Conservation (phyloP, 1,284 basidiomycete species). For the Trichosporon inkin region DNA sequence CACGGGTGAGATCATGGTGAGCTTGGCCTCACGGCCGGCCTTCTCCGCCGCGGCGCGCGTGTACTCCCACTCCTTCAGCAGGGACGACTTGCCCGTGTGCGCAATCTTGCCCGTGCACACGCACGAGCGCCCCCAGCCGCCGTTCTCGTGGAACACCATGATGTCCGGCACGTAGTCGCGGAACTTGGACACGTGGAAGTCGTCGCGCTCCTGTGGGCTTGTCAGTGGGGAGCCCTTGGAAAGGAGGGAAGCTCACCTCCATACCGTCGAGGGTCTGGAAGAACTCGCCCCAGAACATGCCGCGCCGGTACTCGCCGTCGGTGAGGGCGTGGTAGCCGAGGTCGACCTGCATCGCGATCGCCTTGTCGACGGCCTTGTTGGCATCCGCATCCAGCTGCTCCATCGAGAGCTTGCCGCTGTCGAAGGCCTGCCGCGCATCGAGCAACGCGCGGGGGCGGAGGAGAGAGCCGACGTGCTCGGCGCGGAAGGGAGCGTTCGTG, state of each 20-base stretch:
- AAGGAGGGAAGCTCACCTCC: constrained; percentile 19
- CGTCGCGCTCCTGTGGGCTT: constrained; percentile 56
- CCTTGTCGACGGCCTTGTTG: constrained; percentile 47
- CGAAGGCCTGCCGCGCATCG: constrained; percentile 31
- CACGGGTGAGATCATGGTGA: constrained; percentile 69
- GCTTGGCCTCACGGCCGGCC: constrained; percentile 55
- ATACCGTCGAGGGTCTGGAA: constrained; percentile 64
- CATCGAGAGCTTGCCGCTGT: constrained; percentile 33
- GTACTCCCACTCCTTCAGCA: constrained; percentile 46
- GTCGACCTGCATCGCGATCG: constrained; percentile 42
- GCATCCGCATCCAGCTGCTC: constrained; percentile 41
- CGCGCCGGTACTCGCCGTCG: constrained; percentile 49
- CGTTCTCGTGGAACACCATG: constrained; percentile 28
- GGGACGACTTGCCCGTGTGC: constrained; percentile 35
- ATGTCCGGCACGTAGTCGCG: constrained; percentile 31
- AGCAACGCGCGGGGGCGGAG: constrained; percentile 42
- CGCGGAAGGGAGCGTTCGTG: constrained; percentile 40
- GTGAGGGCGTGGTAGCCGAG: constrained; percentile 44
- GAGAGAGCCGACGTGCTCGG: constrained; percentile 47
- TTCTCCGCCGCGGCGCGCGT: constrained; percentile 26
- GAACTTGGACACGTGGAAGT: constrained; percentile 31
- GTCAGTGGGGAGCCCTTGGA: neutral
- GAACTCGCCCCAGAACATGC: constrained; percentile 54
- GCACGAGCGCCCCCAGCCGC: constrained; percentile 28
- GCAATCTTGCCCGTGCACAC: constrained; percentile 38